Base-by-base conservation (phyloP, 192 early-diverging fungal species). In the Cetraspora pellucida region DNA sequence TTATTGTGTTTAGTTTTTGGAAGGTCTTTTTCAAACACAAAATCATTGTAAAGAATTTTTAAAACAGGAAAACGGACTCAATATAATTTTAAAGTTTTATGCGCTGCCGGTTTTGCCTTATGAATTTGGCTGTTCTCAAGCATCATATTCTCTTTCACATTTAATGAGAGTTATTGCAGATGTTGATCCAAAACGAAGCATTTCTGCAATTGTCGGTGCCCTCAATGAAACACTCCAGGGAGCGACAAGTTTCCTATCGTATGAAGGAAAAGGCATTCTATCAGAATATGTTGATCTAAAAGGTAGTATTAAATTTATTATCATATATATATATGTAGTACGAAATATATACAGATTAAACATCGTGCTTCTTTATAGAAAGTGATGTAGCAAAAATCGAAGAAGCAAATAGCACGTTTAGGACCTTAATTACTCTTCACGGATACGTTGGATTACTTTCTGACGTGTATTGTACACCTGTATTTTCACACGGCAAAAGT, bases 21-120 rank as follows among this genome's bases (percentile, higher is more conserved):
- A 96, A 70, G 94, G 94, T 9, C 83, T 95, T 37, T 95, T 96
- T 77, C 93, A 94, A 68, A 94, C 92, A 74, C 81, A 85, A 23
- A 72, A 86, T 10, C 93, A 94, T 77, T 88, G 85, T n/a, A 86
- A 86, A 47, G 95, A 94, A 37, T 92, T 95, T 70, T 82, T 93
- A 23, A 85, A 89, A 52, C 77, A 81, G 31, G 76, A 82, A 19
- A 82, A 85, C n/a, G 93, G 93, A 9, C 78, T 91, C 9, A 82
- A 89, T 21, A 77, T 90, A 11, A 73, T 96, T 17, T 69, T 94
- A 27, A 74, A 86, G 49, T 88, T 92, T 28, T 92, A 89, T 69
- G 79, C 82, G 0, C 82, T 94, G 16, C 91, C 91, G 1, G 81
- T 87, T 9, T 67, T 95, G 2, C 94, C 95, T 3, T 90, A 89